Evolutionary conservation across 2,329 filamentous ascomycete species (phyloP).

Genomic region (Sporothrix sp.): DNA sequence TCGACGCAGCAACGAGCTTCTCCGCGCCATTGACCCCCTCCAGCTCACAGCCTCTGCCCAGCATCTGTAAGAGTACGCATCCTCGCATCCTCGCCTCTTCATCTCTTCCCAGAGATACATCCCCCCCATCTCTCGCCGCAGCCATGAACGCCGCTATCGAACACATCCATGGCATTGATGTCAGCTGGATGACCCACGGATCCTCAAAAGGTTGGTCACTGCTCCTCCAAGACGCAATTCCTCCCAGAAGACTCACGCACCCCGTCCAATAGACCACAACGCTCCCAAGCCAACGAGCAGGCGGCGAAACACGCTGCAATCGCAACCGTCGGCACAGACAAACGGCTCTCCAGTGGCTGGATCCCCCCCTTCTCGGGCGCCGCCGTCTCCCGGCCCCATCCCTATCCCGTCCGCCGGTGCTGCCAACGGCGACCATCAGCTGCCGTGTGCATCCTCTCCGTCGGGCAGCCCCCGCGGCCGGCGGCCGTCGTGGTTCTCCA

Average conservation of each 20-base stretch:
- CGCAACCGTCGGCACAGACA: slow-evolving; percentile 17
- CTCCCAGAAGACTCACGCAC: neutral
- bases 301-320: slow-evolving; percentile 22
- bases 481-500: slow-evolving; percentile 86
- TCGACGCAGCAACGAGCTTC: neutral
- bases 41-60: too few relatives aligned
- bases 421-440: neutral
- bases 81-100: too few relatives aligned
- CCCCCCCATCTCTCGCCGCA: neutral
- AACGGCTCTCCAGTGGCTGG: neutral
- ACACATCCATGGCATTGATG: slow-evolving; percentile 71
- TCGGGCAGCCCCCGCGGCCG: slow-evolving; percentile 27
- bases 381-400: neutral
- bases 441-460: neutral
- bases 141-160: slow-evolving; percentile 47
- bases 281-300: slow-evolving; percentile 18
- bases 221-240: slow-evolving; percentile 43
- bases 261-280: slow-evolving; percentile 22
- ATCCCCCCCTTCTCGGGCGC: neutral
- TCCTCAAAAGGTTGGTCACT: slow-evolving; percentile 64
- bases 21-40: too few relatives aligned
- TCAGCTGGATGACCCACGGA: slow-evolving; percentile 80
- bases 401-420: neutral
- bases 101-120: neutral
- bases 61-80: too few relatives aligned